A percentile compares a stretch with the other conserved stretches of the same genome.
Conservation (phyloP, 495 filamentous ascomycete species). For the Trichoderma asperelloides region DNA sequence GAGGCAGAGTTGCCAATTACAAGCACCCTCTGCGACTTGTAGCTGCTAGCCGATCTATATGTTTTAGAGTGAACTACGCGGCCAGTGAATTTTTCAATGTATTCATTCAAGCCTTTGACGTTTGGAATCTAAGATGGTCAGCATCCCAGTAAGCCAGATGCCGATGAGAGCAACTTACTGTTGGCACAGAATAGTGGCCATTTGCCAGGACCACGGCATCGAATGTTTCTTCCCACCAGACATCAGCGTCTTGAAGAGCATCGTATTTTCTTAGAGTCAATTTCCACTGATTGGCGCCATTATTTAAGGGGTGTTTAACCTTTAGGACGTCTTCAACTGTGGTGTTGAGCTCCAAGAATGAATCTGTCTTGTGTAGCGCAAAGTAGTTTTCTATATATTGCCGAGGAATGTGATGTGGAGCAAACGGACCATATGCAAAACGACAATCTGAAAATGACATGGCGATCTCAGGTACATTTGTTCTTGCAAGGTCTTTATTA, state of each 20-base stretch:
- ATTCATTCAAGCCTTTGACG: conserved; percentile 33
- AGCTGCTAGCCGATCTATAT: conserved; percentile 31
- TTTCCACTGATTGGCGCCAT: conserved; percentile 27
- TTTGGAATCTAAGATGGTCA: conserved; percentile 25
- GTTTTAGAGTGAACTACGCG: conserved; percentile 37
- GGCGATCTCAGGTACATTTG: conserved; percentile 42
- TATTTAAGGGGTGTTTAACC: conserved; percentile 9
- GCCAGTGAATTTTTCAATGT: conserved; percentile 28
- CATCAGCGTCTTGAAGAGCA: conserved; percentile 27
- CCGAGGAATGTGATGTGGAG: conserved; percentile 37
- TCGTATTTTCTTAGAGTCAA: conserved; percentile 37
- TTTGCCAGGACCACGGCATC: conserved; percentile 42
- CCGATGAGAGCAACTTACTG: conserved; percentile 22
- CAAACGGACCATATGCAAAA: conserved; percentile 44
- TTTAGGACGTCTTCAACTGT: conserved; percentile 40
- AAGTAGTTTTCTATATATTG: conserved; percentile 44
- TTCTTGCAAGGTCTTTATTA: conserved; percentile 19
- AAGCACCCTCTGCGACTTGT: conserved; percentile 28
- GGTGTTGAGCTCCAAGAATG: conserved; percentile 33
- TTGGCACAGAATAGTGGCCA: conserved; percentile 44
- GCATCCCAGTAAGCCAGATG: not conserved
- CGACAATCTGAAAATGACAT: conserved; percentile 41
- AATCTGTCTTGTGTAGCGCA: conserved; percentile 29
- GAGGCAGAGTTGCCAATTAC: conserved; percentile 44
- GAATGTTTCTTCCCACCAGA: conserved; percentile 42